Conservation (phyloP, 139 green algal genomes). For the Pseudopediastrum boryanum region DNA sequence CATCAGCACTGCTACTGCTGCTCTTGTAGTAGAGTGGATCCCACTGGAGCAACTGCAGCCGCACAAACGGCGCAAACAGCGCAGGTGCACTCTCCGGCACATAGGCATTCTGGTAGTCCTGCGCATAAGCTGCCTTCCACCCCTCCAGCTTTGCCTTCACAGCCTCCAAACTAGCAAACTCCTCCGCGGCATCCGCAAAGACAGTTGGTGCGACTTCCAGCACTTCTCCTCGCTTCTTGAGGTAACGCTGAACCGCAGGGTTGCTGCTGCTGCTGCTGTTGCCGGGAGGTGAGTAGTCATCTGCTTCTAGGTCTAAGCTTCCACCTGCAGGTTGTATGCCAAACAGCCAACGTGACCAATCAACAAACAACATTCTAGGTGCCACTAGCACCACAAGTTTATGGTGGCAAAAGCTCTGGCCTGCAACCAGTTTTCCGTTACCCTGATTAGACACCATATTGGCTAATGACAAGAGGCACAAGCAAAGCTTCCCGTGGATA, state of each 20-base stretch:
- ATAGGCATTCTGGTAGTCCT: conserved; percentile 78
- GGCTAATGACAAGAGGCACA: no score
- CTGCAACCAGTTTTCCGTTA: no score
- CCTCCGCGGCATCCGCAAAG: conserved; percentile 85
- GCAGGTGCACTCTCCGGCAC: conserved; percentile 76
- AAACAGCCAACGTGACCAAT: no score
- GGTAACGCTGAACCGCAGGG: conserved; percentile 49
- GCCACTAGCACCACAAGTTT: no score
- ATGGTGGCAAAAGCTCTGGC: no score
- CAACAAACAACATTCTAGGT: no score
- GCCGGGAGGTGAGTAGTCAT: neutral
- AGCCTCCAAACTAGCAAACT: conserved; percentile 68
- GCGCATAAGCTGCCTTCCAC: conserved; percentile 63
- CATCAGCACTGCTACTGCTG: conserved; percentile 25
- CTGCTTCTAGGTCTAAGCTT: conserved; percentile 4
- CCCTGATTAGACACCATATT: no score
- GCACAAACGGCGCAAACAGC: conserved; percentile 93
- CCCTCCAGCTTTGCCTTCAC: conserved; percentile 61
- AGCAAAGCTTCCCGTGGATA: no score
- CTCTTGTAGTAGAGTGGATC: conserved; percentile 70
- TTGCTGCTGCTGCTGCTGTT: conserved; percentile 24
- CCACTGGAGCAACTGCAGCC: conserved; percentile 92
- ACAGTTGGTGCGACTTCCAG: conserved; percentile 60
- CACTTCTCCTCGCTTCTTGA: conserved; percentile 64
- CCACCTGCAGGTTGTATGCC: conserved; percentile 35